Percentiles rank a stretch among this genome's conserved stretches.
phyloP scores from a whole-genome alignment of 2,329 filamentous ascomycete genomes.

The Colletotrichum sp. region DNA sequence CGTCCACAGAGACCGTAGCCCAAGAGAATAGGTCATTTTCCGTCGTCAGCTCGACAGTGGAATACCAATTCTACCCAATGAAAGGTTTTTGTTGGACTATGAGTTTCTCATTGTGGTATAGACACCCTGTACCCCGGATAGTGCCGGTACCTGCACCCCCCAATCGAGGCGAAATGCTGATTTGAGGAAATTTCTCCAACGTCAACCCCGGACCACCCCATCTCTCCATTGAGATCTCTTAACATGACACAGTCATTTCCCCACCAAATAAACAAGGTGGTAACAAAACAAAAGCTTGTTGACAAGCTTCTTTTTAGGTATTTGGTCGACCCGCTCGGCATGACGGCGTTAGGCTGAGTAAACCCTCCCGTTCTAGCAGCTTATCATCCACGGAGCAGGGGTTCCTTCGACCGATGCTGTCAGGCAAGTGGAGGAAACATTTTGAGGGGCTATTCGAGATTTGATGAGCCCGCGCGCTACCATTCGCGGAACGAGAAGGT shows the following conservation, averaged over 20 bases:
- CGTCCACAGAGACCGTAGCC: background rate
- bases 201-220: slow-evolving; percentile 1
- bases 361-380: background rate
- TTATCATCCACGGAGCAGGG: background rate
- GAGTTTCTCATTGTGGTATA: background rate
- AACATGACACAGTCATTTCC: slow-evolving; percentile 1
- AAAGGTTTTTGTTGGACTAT: rapidly evolving
- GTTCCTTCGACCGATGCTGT: background rate
- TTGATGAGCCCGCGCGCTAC: background rate
- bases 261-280: background rate
- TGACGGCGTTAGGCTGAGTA: background rate
- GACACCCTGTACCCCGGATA: background rate
- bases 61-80: background rate
- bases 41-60: background rate
- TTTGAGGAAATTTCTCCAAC: slow-evolving; percentile 17
- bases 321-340: background rate
- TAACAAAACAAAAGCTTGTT: background rate
- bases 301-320: slow-evolving; percentile 4
- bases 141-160: background rate
- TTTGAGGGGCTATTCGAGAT: background rate
- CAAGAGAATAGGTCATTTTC: background rate
- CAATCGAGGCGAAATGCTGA: background rate
- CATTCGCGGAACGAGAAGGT: slow-evolving; percentile 9
- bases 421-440: background rate
- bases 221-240: background rate